A percentile compares a stretch with the other conserved stretches of the same genome.
Conservation (phyloP, 2,329 filamentous ascomycete species). For the Fusarium miscanthi region DNA sequence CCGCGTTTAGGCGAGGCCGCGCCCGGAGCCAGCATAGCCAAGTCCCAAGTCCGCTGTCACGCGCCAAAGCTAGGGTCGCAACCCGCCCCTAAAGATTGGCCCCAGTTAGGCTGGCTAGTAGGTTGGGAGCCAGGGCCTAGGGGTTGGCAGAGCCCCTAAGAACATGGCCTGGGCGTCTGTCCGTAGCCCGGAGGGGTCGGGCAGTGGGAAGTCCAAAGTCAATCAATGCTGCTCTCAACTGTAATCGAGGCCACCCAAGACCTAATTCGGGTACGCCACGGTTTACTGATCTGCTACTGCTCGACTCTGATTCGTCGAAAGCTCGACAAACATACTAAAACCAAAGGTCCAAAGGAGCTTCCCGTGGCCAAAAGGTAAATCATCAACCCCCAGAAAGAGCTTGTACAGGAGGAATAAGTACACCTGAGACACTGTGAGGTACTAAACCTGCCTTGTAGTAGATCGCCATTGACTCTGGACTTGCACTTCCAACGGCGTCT, state of each 20-base stretch:
- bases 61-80: constrained; percentile 40
- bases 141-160: constrained; percentile 1
- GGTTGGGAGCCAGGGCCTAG: constrained; percentile 21
- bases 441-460: not conserved
- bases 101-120: not conserved
- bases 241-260: constrained; percentile 42
- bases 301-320: constrained; percentile 32
- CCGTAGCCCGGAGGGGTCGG: constrained; percentile 7
- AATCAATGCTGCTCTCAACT: constrained; percentile 31
- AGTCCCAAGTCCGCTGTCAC: constrained; percentile 34
- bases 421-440: constrained; percentile 16
- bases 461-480: constrained; percentile 12
- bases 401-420: not conserved
- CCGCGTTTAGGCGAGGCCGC: constrained; percentile 45
- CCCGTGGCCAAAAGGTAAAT: constrained; percentile 30
- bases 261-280: constrained; percentile 36
- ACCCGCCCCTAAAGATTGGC: constrained; percentile 22
- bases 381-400: not conserved
- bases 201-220: constrained; percentile 11
- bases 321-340: constrained; percentile 19
- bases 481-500: constrained; percentile 12
- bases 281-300: constrained; percentile 34
- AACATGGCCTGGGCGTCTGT: constrained; percentile 22
- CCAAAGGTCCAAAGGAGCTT: constrained; percentile 35
- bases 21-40: constrained; percentile 22